Base-by-base conservation (phyloP, 2,329 filamentous ascomycete species). In the Fusarium lateritium region DNA sequence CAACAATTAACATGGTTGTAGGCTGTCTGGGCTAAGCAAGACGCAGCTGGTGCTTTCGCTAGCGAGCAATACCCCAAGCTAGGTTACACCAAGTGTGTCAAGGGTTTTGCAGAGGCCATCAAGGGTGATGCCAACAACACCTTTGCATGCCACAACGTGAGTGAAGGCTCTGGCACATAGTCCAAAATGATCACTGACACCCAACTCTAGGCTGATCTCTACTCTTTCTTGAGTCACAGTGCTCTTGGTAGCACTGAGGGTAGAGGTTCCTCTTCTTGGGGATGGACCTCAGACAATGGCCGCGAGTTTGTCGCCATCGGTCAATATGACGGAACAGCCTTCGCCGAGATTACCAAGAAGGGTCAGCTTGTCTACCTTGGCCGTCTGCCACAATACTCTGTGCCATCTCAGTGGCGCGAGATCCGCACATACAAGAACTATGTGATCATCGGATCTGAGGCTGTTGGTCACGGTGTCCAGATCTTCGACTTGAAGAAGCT, bases 401-500 rank as follows among this genome's bases (percentile, higher is more conserved):
- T 65, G 6, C 72, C 75, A 2, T 76, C 75, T 2, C 62, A 73
- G 4, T 83, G 81, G 81, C 78, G 81, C 7, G 81, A 83, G 67
- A 82, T 83, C 70, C 78, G 79, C 28, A 79, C 80, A 2, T 81
- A 79, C 60, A 74, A 76, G 52, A 69, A 79, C 71, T 77, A 76
- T 49, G 75, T 73, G 28, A 73, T 82, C 62, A 81, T 83, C 14
- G 81, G 81, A 26, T 80, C 79, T 21, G 81, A 83, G 67, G 84
- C 86, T 2, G 72, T 75, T 8, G 76, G 78, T 40, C 88, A 90
- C 67, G 85, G 86, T 22, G 82, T 91, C n/a, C 88, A 91, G 76
- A 85, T 91, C 74, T 91, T 91, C 60, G 88, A 91, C 69, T 81
- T 89, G 79, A 84, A 79, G 67, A 88, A 78, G 77, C 80, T 88